These are phyloP conservation scores for Ophiocordyceps camponoti-leonardi DNA, from an alignment of 2,329 filamentous ascomycete species.

Conservation along the genomic window DNA sequence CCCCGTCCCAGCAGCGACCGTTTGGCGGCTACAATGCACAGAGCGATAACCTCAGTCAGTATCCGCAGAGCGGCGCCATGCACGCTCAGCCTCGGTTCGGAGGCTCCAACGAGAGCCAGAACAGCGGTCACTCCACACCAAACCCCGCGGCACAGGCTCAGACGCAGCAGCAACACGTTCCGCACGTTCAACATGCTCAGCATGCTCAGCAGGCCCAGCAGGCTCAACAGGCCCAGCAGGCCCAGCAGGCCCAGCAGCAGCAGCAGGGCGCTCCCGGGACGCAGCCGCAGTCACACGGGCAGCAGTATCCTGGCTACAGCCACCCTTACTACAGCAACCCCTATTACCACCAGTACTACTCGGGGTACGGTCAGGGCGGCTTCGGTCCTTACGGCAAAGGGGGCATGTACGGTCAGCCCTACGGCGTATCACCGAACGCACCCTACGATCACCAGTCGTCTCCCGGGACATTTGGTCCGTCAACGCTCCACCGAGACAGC, in stretches of 20 bases:
- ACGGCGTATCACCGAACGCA: constrained; percentile 36
- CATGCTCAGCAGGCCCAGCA: constrained; percentile 24
- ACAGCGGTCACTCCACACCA: constrained; percentile 80
- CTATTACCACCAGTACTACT: constrained; percentile 45
- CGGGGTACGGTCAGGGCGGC: constrained; percentile 34
- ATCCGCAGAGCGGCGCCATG: constrained; percentile 50
- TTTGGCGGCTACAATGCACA: constrained; percentile 59
- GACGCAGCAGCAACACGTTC: constrained; percentile 19
- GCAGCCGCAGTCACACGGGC: constrained; percentile 26
- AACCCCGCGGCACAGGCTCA: constrained; percentile 52
- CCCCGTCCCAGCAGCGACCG: constrained; percentile 52
- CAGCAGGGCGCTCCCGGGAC: constrained; percentile 23
- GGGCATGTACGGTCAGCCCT: constrained; percentile 36
- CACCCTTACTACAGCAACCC: constrained; percentile 46
- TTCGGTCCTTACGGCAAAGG: constrained; percentile 38
- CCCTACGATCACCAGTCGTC: constrained; percentile 39
- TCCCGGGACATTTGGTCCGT: constrained; percentile 36
- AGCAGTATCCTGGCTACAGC: constrained; percentile 33
- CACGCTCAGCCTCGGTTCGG: constrained; percentile 43
- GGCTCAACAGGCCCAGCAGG: constrained; percentile 10
- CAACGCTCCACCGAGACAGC: constrained; percentile 34
- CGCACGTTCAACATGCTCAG: constrained; percentile 16
- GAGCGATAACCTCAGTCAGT: constrained; percentile 48
- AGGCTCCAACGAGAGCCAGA: constrained; percentile 50
- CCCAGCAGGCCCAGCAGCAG: constrained; percentile 22